Evolutionary conservation across 805 yeast genomes (phyloP).

Genomic region (Saccharomycopsis vini): DNA sequence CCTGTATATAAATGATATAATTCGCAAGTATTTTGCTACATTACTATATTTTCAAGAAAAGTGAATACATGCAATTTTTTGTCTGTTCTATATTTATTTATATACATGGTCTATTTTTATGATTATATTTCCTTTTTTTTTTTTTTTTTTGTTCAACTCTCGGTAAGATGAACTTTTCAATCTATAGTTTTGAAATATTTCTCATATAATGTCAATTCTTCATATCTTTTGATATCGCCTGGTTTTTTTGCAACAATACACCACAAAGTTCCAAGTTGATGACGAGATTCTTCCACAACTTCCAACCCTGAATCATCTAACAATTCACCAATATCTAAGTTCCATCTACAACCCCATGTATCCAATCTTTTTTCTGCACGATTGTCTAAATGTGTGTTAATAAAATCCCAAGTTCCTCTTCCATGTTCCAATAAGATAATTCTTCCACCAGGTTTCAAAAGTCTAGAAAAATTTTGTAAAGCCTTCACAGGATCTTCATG

Average conservation of each 20-base stretch:
- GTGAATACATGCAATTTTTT: too few species aligned
- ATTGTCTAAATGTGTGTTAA: slow-evolving; percentile 73
- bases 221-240: slow-evolving; percentile 44
- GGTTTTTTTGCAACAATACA: slow-evolving; percentile 66
- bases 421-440: slow-evolving; percentile 89
- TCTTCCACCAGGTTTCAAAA: slow-evolving; percentile 85
- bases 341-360: slow-evolving; percentile 98
- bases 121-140: too few species aligned
- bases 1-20: too few species aligned
- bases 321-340: slow-evolving; percentile 82
- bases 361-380: slow-evolving; percentile 76
- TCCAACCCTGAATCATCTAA: slow-evolving; percentile 78
- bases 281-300: slow-evolving; percentile 68
- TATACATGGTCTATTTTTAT: too few species aligned
- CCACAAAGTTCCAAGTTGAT: slow-evolving; percentile 92
- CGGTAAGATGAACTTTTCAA: too few species aligned
- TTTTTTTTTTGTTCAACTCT: too few species aligned
- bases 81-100: too few species aligned
- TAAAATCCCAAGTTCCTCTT: slow-evolving; percentile 66
- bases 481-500: slow-evolving; percentile 89
- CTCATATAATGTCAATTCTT: slow-evolving; percentile 16
- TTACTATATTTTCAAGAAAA: too few species aligned
- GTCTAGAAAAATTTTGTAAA: slow-evolving; percentile 56
- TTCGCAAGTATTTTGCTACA: too few species aligned
- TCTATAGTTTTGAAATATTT: slow-evolving; percentile 17